Evolutionary conservation across 176 grass and related monocot genomes (phyloP).

Genomic region (Aegilops speltoides): DNA sequence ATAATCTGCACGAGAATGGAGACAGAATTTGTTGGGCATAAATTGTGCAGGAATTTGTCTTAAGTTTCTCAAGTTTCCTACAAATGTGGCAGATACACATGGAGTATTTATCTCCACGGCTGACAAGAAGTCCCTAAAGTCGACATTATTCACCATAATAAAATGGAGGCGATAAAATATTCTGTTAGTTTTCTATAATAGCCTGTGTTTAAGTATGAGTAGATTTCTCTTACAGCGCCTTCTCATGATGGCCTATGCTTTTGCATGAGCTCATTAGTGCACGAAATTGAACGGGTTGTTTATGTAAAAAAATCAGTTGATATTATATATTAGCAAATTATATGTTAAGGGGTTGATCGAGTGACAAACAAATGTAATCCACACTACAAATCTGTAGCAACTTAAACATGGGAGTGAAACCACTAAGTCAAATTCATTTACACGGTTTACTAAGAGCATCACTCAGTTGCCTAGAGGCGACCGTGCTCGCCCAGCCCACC

Average conservation of each 20-base stretch:
- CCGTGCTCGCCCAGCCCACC: not conserved
- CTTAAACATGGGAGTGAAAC: not conserved
- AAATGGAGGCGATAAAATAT: not conserved
- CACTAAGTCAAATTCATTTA: not conserved
- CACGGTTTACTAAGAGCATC: not conserved
- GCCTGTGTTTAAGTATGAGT: not conserved
- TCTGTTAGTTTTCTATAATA: not conserved
- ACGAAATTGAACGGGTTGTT: not conserved
- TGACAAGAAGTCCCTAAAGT: not conserved
- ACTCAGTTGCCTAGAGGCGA: not conserved
- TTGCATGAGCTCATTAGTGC: not conserved
- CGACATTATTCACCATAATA: not conserved
- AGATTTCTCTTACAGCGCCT: not conserved
- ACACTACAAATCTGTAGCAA: not conserved
- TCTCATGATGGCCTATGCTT: not conserved
- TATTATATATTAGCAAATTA: not conserved
- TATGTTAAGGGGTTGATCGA: not conserved
- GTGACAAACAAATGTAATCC: not conserved
- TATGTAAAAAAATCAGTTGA: not conserved
- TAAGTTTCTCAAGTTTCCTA: not conserved
- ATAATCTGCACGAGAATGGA: slow-evolving; percentile 58
- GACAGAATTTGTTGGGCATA: not conserved
- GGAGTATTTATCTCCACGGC: not conserved
- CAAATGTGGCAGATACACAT: not conserved
- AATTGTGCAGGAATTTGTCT: not conserved